Conservation (phyloP, 345 rosid species). For the Eucalyptus regnans region DNA sequence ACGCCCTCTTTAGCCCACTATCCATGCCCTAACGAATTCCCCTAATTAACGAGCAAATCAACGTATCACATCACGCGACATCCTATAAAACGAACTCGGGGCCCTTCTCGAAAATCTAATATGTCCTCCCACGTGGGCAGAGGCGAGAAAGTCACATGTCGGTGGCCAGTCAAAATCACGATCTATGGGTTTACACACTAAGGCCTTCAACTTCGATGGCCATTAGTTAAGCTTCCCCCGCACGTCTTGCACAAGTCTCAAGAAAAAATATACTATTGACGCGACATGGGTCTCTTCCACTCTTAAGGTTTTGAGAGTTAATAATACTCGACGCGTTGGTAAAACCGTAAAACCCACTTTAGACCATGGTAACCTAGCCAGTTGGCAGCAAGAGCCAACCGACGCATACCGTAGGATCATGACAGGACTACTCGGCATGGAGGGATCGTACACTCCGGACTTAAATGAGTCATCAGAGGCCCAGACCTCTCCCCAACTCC, state of each 20-base stretch:
- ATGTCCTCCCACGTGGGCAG: not conserved
- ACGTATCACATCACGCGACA: not conserved
- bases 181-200: not conserved
- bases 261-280: not conserved
- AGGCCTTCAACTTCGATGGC: not conserved
- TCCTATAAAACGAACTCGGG: not conserved
- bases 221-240: not conserved
- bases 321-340: too few species aligned
- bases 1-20: not conserved
- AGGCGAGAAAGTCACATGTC: not conserved
- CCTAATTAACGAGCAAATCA: not conserved
- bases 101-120: not conserved
- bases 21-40: not conserved
- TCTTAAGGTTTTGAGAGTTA: not conserved
- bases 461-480: too few species aligned
- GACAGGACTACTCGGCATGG: too few species aligned
- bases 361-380: too few species aligned
- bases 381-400: too few species aligned
- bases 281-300: not conserved
- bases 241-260: not conserved
- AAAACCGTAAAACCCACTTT: too few species aligned
- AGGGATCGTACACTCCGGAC: too few species aligned
- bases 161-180: not conserved
- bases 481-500: too few species aligned
- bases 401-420: too few species aligned